Percentiles rank a stretch among this genome's conserved stretches.
These are phyloP conservation scores for Ceratocystis variospora DNA, from an alignment of 2,329 filamentous ascomycete genomes.

Conservation along the genomic window DNA sequence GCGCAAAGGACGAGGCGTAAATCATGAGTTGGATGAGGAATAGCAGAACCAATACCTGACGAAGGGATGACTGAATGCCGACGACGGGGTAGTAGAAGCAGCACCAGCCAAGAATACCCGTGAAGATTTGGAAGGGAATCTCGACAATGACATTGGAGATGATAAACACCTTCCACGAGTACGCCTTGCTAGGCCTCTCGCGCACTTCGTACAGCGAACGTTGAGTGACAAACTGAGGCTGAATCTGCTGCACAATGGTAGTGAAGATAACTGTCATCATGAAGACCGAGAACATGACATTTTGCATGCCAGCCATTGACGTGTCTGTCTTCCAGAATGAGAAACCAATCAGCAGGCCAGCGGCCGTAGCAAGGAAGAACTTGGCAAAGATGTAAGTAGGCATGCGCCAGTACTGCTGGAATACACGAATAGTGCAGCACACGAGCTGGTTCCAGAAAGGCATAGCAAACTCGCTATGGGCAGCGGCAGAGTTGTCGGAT, in stretches of 20 bases:
- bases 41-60: slow-evolving; percentile 52
- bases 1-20: slow-evolving; percentile 57
- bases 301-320: slow-evolving; percentile 56
- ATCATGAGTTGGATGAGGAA: slow-evolving; percentile 53
- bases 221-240: slow-evolving; percentile 64
- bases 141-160: slow-evolving; percentile 59
- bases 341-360: slow-evolving; percentile 60
- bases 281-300: slow-evolving; percentile 61
- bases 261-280: slow-evolving; percentile 64
- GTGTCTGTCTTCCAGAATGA: slow-evolving; percentile 47
- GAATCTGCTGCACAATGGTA: slow-evolving; percentile 53
- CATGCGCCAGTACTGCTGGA: slow-evolving; percentile 74
- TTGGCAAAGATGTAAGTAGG: slow-evolving; percentile 69
- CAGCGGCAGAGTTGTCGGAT: slow-evolving; percentile 18
- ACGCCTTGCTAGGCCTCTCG: slow-evolving; percentile 59
- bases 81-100: slow-evolving; percentile 55
- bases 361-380: slow-evolving; percentile 42
- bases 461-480: slow-evolving; percentile 59
- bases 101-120: slow-evolving; percentile 48
- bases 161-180: slow-evolving; percentile 64
- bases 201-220: slow-evolving; percentile 63
- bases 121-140: slow-evolving; percentile 54
- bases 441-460: slow-evolving; percentile 53
- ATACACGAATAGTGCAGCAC: slow-evolving; percentile 53
- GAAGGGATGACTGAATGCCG: slow-evolving; percentile 36